phyloP scores from a whole-genome alignment of 2,329 filamentous ascomycete genomes.

The Claviceps fusiformis region DNA sequence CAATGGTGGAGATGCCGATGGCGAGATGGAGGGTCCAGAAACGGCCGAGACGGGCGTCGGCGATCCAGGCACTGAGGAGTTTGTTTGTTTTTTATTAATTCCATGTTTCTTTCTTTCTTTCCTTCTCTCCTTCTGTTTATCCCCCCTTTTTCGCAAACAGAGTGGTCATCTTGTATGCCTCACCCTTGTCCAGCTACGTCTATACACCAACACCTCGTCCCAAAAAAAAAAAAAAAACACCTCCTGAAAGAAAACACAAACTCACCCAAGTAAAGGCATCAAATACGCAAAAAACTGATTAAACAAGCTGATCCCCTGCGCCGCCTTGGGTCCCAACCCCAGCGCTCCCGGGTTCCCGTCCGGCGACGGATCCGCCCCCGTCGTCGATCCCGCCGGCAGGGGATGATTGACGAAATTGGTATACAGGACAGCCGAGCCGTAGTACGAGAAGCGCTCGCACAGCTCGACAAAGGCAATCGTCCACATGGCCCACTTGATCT shows the following conservation, averaged over 20 bases:
- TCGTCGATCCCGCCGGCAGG: constrained; percentile 38
- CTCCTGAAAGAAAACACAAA: background rate
- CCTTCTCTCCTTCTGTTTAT: too few species aligned
- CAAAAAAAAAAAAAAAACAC: background rate
- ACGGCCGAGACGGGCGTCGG: constrained; percentile 59
- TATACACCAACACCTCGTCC: too few species aligned
- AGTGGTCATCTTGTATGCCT: too few species aligned
- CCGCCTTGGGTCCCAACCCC: constrained; percentile 43
- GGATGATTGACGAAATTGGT: constrained; percentile 49
- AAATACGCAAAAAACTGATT: constrained; percentile 51
- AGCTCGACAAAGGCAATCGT: constrained; percentile 61
- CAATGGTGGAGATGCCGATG: constrained; percentile 49
- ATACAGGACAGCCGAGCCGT: constrained; percentile 56
- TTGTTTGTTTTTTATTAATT: background rate
- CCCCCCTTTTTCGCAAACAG: background rate
- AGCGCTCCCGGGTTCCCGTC: constrained; percentile 35
- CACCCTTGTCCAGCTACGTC: too few species aligned
- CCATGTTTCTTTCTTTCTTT: background rate
- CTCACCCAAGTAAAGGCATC: constrained; percentile 42
- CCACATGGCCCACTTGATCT: constrained; percentile 52
- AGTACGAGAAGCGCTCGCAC: constrained; percentile 68
- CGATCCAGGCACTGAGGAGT: constrained; percentile 32
- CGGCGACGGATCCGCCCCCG: constrained; percentile 30
- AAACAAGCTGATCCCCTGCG: constrained; percentile 33
- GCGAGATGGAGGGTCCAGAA: constrained; percentile 61